phyloP scores from a whole-genome alignment of 495 filamentous ascomycete species.

The Chaetomidium leptoderma region DNA sequence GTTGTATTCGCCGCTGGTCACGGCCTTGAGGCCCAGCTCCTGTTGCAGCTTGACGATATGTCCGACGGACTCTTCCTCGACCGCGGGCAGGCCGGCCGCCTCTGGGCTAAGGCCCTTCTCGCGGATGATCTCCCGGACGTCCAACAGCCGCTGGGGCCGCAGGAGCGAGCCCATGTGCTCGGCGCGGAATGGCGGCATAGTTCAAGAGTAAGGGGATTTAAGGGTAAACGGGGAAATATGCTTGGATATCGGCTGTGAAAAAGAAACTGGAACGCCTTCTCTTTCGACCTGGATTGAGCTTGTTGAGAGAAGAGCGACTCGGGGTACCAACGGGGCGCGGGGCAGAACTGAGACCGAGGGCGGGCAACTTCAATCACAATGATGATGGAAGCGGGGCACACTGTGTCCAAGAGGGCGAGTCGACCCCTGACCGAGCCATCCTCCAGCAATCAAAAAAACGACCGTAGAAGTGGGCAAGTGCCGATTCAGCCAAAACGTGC shows the following conservation, averaged over 20 bases:
- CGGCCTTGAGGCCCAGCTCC: conserved; percentile 61
- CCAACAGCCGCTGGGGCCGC: conserved; percentile 63
- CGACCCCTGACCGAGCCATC: background rate
- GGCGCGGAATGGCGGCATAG: conserved; percentile 69
- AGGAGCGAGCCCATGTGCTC: conserved; percentile 83
- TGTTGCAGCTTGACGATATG: conserved; percentile 62
- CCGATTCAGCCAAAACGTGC: background rate
- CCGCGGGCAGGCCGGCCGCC: conserved; percentile 46
- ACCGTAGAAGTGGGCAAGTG: background rate
- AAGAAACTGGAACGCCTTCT: too few species aligned
- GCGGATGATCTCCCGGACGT: conserved; percentile 55
- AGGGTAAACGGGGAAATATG: too few species aligned
- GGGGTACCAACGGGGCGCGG: background rate
- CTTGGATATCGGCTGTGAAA: too few species aligned
- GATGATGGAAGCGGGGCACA: background rate
- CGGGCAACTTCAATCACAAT: background rate
- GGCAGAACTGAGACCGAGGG: background rate
- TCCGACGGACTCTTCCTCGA: conserved; percentile 63
- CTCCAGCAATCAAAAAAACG: background rate
- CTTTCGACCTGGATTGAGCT: too few species aligned
- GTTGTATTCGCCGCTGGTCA: conserved; percentile 75
- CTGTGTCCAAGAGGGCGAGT: background rate
- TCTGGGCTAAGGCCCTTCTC: conserved; percentile 55
- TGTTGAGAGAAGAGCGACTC: background rate
- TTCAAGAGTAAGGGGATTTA: background rate